Conservation (phyloP, 2,329 filamentous ascomycete species). For the Elsinoe batatas region DNA sequence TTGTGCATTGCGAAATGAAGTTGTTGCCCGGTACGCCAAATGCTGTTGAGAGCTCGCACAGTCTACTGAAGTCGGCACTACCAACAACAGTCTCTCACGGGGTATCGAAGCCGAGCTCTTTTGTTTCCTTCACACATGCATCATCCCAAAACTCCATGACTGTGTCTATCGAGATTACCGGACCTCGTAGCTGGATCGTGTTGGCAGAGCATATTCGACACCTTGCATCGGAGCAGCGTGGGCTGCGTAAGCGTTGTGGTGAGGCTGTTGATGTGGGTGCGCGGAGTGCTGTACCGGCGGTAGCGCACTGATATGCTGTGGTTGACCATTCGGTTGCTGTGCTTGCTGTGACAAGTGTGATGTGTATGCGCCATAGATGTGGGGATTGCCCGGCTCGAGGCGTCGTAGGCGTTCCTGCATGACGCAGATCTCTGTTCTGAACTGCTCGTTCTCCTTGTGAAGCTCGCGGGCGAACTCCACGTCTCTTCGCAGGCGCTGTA, state of each 20-base stretch:
- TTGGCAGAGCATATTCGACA: constrained; percentile 32
- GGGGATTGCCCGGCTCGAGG: constrained; percentile 36
- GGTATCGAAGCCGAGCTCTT: constrained; percentile 7
- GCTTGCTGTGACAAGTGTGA: constrained; percentile 33
- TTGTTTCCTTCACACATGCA: not conserved
- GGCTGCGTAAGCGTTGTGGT: constrained; percentile 24
- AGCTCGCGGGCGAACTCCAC: constrained; percentile 34
- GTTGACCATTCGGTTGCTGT: not conserved
- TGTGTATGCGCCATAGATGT: constrained; percentile 40
- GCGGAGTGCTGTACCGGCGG: constrained; percentile 25
- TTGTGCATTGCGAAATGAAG: constrained; percentile 6
- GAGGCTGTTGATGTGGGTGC: constrained; percentile 13
- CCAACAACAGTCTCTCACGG: not conserved
- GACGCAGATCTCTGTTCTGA: constrained; percentile 37
- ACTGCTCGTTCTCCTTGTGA: constrained; percentile 38
- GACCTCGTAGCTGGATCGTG: constrained; percentile 8
- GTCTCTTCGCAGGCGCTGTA: constrained; percentile 35
- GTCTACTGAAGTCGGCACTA: not conserved
- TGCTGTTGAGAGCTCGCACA: not conserved
- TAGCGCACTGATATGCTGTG: constrained; percentile 22
- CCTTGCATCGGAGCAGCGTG: constrained; percentile 39
- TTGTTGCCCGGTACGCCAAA: not conserved
- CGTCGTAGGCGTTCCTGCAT: constrained; percentile 38
- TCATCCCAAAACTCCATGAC: not conserved
- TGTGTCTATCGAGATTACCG: not conserved